Base-by-base conservation (phyloP, 2,329 filamentous ascomycete genomes). In the Apiospora pterosperma region DNA sequence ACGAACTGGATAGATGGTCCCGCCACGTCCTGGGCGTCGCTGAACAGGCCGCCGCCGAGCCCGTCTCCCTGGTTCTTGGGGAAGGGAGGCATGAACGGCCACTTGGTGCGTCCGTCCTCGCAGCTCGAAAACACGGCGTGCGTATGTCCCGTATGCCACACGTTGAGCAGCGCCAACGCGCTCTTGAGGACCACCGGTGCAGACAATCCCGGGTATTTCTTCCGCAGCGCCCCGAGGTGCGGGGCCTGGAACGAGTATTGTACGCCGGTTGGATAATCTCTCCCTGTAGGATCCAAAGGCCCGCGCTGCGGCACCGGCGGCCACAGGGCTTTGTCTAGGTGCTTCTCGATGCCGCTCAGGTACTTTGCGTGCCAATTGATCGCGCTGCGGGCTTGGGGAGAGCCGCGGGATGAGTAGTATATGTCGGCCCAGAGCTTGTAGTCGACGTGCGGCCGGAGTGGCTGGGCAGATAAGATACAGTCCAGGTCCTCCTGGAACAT, bases 381-480 rank as follows among this genome's bases (percentile, higher is more conserved):
- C 14, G 68, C 65, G 2, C 59, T 63, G 14, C 63, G 63, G 19
- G 68, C 67, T 41, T 67, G 62, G 12, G 61, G 52, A 2, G 64
- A 66, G 10, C 62, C 63, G 8, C 67, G 60, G 39, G 65, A 62
- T 58, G 63, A 67, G 61, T 64, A 66, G 64, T 69, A 68, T 1
- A 64, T 63, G 63, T 69, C 68, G 5, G 68, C 67, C 68, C 68
- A 69, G 12, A 66, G 58, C 60, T 69, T 68, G 25, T 68, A 69
- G n/a, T 69, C 68, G 23, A 67, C 60, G 52, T 69, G 67, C 10
- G 63, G 44, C 2, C 48, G 63, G 12, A 69, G 62, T 25, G 44
- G 64, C 38, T 41, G 38, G 38, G 38, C 38, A 41, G 38, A 41
- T 19, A 41, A 41, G 38, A 41, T 19, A 41, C 38, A 41, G 19